A percentile compares a stretch with the other conserved stretches of the same genome.
Evolutionary conservation across 140 eudicot species (phyloP).

Genomic region (Erigeron philadelphicus): DNA sequence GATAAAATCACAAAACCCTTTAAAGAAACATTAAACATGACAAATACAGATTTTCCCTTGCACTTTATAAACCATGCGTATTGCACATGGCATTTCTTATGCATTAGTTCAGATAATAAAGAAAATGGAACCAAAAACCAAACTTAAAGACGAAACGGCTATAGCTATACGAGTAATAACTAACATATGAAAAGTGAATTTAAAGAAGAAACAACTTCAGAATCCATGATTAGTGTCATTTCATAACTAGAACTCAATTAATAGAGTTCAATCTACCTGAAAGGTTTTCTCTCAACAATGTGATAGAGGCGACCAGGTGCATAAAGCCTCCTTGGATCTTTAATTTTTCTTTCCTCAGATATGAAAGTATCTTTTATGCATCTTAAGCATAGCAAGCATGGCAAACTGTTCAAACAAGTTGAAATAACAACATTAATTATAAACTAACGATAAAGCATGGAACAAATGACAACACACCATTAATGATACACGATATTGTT

Average conservation of each 20-base stretch:
- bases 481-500: too few species aligned
- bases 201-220: background rate
- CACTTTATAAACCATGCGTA: background rate
- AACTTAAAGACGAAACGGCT: background rate
- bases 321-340: slow-evolving; percentile 95
- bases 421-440: too few species aligned
- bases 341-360: slow-evolving; percentile 69
- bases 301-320: slow-evolving; percentile 99
- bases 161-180: too few species aligned
- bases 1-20: background rate
- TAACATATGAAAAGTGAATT: background rate
- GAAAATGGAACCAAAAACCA: background rate
- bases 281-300: slow-evolving; percentile 92
- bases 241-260: background rate
- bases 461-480: too few species aligned
- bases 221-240: background rate
- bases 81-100: background rate
- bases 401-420: slow-evolving; percentile 58
- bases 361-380: slow-evolving; percentile 90
- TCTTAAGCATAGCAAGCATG: slow-evolving; percentile 78
- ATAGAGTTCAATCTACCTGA: slow-evolving; percentile 46
- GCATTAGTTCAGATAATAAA: background rate
- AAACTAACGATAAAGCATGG: too few species aligned
- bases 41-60: background rate
- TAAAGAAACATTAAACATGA: background rate